phyloP scores from a whole-genome alignment of 331 rosid genomes.

The Pyracantha coccinea region DNA sequence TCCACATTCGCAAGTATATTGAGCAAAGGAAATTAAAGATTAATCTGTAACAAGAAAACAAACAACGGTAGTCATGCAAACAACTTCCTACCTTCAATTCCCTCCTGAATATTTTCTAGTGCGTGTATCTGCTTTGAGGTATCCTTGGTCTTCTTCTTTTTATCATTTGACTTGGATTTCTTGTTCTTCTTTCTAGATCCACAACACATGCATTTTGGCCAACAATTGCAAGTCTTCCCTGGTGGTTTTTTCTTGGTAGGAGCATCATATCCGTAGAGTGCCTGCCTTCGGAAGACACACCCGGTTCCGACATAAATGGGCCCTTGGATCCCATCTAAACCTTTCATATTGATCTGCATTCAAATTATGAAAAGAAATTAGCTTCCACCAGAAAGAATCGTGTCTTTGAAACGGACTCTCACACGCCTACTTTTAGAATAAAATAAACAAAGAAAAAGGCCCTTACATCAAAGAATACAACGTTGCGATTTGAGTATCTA shows the following conservation, averaged over 20 bases:
- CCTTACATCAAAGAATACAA: slow-evolving; percentile 68
- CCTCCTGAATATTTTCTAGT: slow-evolving; percentile 44
- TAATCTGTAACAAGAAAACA: neutral
- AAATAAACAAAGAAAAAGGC: neutral
- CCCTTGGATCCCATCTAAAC: slow-evolving; percentile 89
- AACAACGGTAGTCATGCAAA: neutral
- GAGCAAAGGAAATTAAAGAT: neutral
- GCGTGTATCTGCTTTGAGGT: slow-evolving; percentile 39
- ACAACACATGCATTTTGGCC: slow-evolving; percentile 50
- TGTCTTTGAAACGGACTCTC: neutral
- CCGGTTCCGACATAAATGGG: slow-evolving; percentile 76
- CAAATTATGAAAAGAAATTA: neutral
- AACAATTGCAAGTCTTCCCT: slow-evolving; percentile 69
- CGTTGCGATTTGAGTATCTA: slow-evolving; percentile 56
- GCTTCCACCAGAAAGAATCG: neutral
- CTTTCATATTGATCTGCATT: slow-evolving; percentile 78
- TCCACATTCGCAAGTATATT: neutral
- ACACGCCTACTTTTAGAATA: neutral
- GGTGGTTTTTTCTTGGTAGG: slow-evolving; percentile 63
- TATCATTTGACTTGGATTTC: slow-evolving; percentile 25
- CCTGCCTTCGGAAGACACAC: slow-evolving; percentile 77
- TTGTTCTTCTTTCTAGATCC: slow-evolving; percentile 47
- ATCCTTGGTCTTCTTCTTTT: slow-evolving; percentile 33
- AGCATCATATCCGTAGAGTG: slow-evolving; percentile 84
- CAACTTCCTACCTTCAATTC: slow-evolving; percentile 33